A percentile compares a stretch with the other conserved stretches of the same genome.
Evolutionary conservation across 768 basidiomycete species (phyloP).

Genomic region (Russula foetens): DNA sequence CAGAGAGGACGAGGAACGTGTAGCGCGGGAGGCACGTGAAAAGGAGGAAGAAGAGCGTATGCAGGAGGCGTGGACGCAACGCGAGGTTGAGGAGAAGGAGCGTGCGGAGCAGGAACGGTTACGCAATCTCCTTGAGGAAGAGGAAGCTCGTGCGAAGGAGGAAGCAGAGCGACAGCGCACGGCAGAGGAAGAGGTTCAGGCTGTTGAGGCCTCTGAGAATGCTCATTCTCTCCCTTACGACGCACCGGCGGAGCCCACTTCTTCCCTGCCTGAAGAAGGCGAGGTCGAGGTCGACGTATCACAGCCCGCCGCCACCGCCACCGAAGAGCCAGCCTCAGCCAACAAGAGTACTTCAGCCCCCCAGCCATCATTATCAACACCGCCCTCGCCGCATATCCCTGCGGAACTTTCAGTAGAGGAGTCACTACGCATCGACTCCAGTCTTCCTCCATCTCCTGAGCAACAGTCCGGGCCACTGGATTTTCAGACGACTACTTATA

Average conservation of each 20-base stretch:
- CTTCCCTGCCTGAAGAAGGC: conserved; percentile 37
- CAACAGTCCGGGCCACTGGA: conserved; percentile 71
- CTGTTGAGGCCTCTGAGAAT: conserved; percentile 33
- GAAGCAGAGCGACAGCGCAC: conserved; percentile 28
- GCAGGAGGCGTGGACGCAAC: too few species aligned
- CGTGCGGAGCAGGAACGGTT: conserved; percentile 32
- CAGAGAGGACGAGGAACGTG: too few species aligned
- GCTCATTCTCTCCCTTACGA: conserved; percentile 29
- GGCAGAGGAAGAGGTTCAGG: conserved; percentile 31
- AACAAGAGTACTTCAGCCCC: conserved; percentile 1
- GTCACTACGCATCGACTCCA: too few species aligned
- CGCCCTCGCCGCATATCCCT: too few species aligned
- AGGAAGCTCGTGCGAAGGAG: conserved; percentile 18
- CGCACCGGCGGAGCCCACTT: conserved; percentile 27
- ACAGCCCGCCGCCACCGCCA: conserved; percentile 18
- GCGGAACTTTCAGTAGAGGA: too few species aligned
- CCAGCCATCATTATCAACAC: conserved; percentile 18
- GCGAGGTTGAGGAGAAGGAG: conserved; percentile 35
- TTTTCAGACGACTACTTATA: conserved; percentile 44
- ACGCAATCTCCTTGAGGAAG: conserved; percentile 22
- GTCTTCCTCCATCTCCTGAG: too few species aligned
- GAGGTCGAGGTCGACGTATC: conserved; percentile 35
- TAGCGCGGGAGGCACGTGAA: too few species aligned
- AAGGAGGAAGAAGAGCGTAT: conserved; percentile 28
- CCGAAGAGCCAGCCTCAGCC: conserved; percentile 1